Conservation (phyloP, 2,329 filamentous ascomycete species). For the Ascosphaera apis region DNA sequence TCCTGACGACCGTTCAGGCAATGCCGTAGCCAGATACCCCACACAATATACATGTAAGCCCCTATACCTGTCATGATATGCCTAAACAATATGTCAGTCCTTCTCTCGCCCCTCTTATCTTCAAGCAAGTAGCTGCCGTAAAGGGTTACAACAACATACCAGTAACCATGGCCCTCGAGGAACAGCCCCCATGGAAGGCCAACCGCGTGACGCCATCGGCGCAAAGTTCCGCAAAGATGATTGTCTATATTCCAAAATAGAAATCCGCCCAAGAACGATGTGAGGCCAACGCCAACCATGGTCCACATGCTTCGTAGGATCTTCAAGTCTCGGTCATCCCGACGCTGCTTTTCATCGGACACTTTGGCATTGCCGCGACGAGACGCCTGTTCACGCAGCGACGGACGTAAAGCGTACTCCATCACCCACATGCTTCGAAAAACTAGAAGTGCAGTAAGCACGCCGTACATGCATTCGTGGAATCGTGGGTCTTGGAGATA, state of each 20-base stretch:
- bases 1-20: conserved; percentile 51
- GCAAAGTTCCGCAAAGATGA: conserved; percentile 43
- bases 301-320: conserved; percentile 50
- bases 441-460: conserved; percentile 47
- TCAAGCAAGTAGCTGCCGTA: conserved; percentile 5
- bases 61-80: conserved; percentile 63
- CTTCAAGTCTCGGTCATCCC: conserved; percentile 31
- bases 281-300: conserved; percentile 45
- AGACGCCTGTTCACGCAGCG: conserved; percentile 20
- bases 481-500: conserved; percentile 62
- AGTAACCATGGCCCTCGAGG: conserved; percentile 52
- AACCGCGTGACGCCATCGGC: conserved; percentile 40
- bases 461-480: conserved; percentile 57
- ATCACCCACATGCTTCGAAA: conserved; percentile 56
- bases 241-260: conserved; percentile 62
- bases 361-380: conserved; percentile 13
- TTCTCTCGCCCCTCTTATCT: not conserved
- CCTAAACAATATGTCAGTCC: conserved; percentile 19
- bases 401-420: conserved; percentile 41
- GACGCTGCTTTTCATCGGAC: conserved; percentile 22
- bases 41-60: conserved; percentile 65
- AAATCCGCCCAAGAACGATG: conserved; percentile 52
- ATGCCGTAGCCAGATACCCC: conserved; percentile 61
- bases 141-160: conserved; percentile 22
- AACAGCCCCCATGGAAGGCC: conserved; percentile 61